Evolutionary conservation across 2,329 filamentous ascomycete species (phyloP).

Genomic region (Xylaria sp.): DNA sequence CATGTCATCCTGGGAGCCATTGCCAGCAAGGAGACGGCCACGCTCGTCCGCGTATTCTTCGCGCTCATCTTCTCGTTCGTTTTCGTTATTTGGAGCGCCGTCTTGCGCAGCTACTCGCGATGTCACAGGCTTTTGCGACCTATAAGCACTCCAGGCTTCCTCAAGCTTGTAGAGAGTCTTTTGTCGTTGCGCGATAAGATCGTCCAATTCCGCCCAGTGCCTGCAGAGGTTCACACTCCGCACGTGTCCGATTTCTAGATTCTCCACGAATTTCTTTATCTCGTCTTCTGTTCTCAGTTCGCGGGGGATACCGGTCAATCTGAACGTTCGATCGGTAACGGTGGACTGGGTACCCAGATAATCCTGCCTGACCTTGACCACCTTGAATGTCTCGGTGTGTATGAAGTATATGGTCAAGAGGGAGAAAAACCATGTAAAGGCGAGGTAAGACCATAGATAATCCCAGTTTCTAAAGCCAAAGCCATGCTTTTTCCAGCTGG

Average conservation of each 20-base stretch:
- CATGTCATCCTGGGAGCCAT: constrained; percentile 35
- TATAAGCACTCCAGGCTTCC: constrained; percentile 72
- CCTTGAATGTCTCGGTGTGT: constrained; percentile 72
- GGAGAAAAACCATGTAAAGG: constrained; percentile 94
- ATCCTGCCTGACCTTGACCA: constrained; percentile 80
- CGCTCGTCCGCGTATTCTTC: constrained; percentile 32
- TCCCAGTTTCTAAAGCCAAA: constrained; percentile 26
- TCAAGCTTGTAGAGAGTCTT: constrained; percentile 68
- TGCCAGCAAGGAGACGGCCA: constrained; percentile 53
- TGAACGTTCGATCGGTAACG: constrained; percentile 91
- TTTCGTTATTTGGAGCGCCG: not conserved
- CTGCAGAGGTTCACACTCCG: constrained; percentile 81
- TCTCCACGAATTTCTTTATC: constrained; percentile 83
- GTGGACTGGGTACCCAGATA: constrained; percentile 92
- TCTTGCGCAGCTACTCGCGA: constrained; percentile 11
- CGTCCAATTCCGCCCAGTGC: constrained; percentile 79
- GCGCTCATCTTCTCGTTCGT: constrained; percentile 13
- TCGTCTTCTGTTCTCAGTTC: constrained; percentile 74
- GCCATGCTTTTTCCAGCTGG: constrained; percentile 14
- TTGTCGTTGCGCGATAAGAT: constrained; percentile 62
- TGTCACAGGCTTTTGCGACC: constrained; percentile 50
- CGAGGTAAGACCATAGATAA: constrained; percentile 87
- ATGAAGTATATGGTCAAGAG: constrained; percentile 76
- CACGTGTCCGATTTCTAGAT: constrained; percentile 81
- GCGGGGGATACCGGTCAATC: constrained; percentile 77